Conservation (phyloP, 1,284 basidiomycete species). For the Omphalotus olearius region DNA sequence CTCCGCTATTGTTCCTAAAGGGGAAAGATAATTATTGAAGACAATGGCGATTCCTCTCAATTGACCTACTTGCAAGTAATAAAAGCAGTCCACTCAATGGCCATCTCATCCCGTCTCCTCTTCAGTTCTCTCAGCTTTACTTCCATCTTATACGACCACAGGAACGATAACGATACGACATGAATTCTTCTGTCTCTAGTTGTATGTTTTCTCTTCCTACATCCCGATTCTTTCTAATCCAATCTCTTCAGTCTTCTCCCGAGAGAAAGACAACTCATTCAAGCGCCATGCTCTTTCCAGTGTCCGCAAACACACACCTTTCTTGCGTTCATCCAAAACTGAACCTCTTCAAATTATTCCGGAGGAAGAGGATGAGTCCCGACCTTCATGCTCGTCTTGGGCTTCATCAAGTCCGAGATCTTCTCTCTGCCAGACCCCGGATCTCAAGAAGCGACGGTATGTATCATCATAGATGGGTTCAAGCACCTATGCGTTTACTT, state of each 20-base stretch:
- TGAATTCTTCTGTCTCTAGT: constrained; percentile 19
- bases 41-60: too few species aligned
- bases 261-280: constrained; percentile 20
- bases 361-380: constrained; percentile 25
- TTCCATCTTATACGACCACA: constrained; percentile 4
- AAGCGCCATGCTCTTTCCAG: constrained; percentile 27
- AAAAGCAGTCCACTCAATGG: too few species aligned
- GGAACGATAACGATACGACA: not conserved
- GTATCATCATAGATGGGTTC: constrained; percentile 9
- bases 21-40: too few species aligned
- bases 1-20: too few species aligned
- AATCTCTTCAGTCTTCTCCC: constrained; percentile 23
- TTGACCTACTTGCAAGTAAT: too few species aligned
- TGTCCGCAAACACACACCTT: constrained; percentile 16
- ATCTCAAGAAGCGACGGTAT: constrained; percentile 17
- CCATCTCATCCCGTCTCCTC: not conserved
- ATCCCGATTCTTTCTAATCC: not conserved
- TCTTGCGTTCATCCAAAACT: constrained; percentile 9
- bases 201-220: constrained; percentile 22
- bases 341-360: constrained; percentile 29
- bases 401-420: constrained; percentile 22
- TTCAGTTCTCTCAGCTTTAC: not conserved
- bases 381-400: constrained; percentile 23
- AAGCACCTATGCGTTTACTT: not conserved
- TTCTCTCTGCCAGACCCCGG: constrained; percentile 13